phyloP scores from a whole-genome alignment of 2,329 filamentous ascomycete species.

The Alternaria arbusti region DNA sequence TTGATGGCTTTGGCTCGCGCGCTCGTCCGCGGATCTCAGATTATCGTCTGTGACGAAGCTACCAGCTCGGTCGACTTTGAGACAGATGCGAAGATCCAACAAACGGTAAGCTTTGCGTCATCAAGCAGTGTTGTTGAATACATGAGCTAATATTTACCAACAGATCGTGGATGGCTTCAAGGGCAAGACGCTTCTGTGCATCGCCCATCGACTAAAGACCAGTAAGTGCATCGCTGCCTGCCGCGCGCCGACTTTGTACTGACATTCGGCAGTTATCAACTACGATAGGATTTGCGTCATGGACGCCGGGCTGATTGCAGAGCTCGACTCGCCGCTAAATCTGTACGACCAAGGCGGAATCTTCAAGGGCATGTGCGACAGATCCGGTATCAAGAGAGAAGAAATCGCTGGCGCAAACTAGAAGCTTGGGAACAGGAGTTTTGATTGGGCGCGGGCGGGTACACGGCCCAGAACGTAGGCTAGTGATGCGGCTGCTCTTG shows the following conservation, averaged over 20 bases:
- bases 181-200: slow-evolving; percentile 87
- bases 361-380: slow-evolving; percentile 88
- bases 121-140: neutral
- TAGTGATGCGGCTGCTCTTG: slow-evolving; percentile 16
- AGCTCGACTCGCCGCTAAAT: slow-evolving; percentile 77
- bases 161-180: slow-evolving; percentile 86
- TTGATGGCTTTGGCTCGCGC: slow-evolving; percentile 93
- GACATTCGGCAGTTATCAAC: slow-evolving; percentile 67
- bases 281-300: slow-evolving; percentile 98
- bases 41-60: slow-evolving; percentile 97
- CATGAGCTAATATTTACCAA: slow-evolving; percentile 62
- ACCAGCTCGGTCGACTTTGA: slow-evolving; percentile 72
- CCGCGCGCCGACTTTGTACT: neutral
- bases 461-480: slow-evolving; percentile 21
- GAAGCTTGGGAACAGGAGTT: neutral
- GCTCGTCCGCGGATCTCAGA: slow-evolving; percentile 83
- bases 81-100: slow-evolving; percentile 94
- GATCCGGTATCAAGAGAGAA: slow-evolving; percentile 73
- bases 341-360: slow-evolving; percentile 79
- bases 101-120: slow-evolving; percentile 70
- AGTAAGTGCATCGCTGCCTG: slow-evolving; percentile 4
- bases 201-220: slow-evolving; percentile 88
- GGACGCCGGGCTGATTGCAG: slow-evolving; percentile 86
- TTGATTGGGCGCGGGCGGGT: slow-evolving; percentile 8
- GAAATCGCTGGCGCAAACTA: slow-evolving; percentile 50